Evolutionary conservation across 257 asterid genomes (phyloP), one percentile per base, ranked within the genome.

Genomic region (Paraleonurus japonicus): DNA sequence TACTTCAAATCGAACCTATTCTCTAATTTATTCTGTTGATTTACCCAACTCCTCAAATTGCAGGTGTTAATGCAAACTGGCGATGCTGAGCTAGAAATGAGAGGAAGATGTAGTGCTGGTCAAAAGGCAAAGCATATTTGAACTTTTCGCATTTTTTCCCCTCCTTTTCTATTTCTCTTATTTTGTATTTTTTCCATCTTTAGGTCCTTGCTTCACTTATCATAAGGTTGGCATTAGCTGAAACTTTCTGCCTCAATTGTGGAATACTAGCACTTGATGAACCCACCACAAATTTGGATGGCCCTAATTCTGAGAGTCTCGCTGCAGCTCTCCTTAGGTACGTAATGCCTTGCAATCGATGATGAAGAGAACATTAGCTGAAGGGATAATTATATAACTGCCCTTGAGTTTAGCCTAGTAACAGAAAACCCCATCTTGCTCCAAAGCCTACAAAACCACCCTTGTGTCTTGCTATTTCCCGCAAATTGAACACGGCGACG

Each of bases 91-190:
- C 84, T 95, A 67, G 99, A 95, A 80, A 95, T 95, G 99, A 86
- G 99, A 80, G 99, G 99, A 83, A 85, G 99, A 78, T 95, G 99
- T 73, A 92, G 99, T 83, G 99, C 99, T 66, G 99, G 99, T 66
- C 99, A 95, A 82, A 95, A 95, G 99, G 99, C 83, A 72, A 33
- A 13, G 51, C 62, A 26, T 55, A 26, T 41, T 1, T 54, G 8
- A 47, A 41, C 9, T 43, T 26, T 39, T 11, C 23, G 24, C 17
- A 12, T 11, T 35, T 75, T 16, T 27, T 47, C 28, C 12, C 13
- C 28, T 2, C 55, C 15, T 53, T 30, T 47, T 33, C 0, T 30
- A 1, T 59, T 51, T 11, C 27, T 9, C 3, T 15, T 8, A 35
- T 53, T 13, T 19, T 23, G 11, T 27, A 22, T 13, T 41, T 24